Conservation (phyloP, 2,329 filamentous ascomycete genomes). For the Cercospora nicotianae region DNA sequence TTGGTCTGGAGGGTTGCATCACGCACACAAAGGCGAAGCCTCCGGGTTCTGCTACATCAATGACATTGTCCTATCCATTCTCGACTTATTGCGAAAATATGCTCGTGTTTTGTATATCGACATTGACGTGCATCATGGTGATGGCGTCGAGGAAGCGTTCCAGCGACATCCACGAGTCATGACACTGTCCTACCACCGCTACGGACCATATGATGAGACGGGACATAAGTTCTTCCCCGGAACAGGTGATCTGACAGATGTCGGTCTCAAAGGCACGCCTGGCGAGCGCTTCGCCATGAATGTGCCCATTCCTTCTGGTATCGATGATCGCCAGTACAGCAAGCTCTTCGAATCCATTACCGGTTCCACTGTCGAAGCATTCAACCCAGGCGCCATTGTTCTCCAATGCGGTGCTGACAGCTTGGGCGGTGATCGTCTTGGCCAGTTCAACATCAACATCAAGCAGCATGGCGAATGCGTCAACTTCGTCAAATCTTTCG, state of each 20-base stretch:
- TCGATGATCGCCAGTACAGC: slow-evolving; percentile 74
- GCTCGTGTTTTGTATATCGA: slow-evolving; percentile 91
- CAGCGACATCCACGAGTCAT: slow-evolving; percentile 86
- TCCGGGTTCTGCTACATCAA: slow-evolving; percentile 99
- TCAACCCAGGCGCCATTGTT: slow-evolving; percentile 86
- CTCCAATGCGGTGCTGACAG: slow-evolving; percentile 96
- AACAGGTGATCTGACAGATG: slow-evolving; percentile 66
- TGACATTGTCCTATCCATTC: slow-evolving; percentile 91
- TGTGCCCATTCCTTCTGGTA: slow-evolving; percentile 67
- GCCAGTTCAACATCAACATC: slow-evolving; percentile 95
- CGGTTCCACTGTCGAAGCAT: slow-evolving; percentile 73
- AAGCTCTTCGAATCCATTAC: slow-evolving; percentile 82
- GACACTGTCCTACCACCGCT: slow-evolving; percentile 96
- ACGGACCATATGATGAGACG: slow-evolving; percentile 68
- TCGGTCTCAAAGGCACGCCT: slow-evolving; percentile 72
- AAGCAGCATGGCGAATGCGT: slow-evolving; percentile 91
- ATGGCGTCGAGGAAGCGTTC: slow-evolving; percentile 88
- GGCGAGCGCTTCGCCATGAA: slow-evolving; percentile 69
- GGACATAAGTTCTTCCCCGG: slow-evolving; percentile 62
- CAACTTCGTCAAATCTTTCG: slow-evolving; percentile 77
- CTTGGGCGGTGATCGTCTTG: slow-evolving; percentile 86
- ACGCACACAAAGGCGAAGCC: slow-evolving; percentile 91
- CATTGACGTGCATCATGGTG: slow-evolving; percentile 88
- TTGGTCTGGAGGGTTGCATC: slow-evolving; percentile 94
- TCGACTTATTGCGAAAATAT: slow-evolving; percentile 79